Conservation (phyloP, 1,284 basidiomycete species). For the Fomitiporia mediterranea region DNA sequence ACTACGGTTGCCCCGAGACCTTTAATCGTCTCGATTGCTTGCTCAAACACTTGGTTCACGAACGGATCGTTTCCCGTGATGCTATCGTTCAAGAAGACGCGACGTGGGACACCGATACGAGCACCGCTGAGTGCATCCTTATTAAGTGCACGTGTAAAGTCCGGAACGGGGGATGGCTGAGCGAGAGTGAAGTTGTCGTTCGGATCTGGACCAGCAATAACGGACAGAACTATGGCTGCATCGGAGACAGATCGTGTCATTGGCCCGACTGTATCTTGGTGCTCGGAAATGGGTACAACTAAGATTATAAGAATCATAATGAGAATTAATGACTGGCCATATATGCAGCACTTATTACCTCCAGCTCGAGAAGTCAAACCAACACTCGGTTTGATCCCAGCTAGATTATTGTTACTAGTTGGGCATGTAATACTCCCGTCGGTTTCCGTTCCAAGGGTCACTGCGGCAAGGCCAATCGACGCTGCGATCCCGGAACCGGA, state of each 20-base stretch:
- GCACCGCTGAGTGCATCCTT: conserved; percentile 47
- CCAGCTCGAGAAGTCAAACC: conserved; percentile 60
- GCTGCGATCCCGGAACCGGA: conserved; percentile 59
- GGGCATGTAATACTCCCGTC: conserved; percentile 60
- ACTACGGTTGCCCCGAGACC: conserved; percentile 54
- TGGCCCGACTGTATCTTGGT: conserved; percentile 64
- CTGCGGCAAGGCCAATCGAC: conserved; percentile 58
- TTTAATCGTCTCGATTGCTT: conserved; percentile 43
- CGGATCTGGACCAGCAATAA: conserved; percentile 56
- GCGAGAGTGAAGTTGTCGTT: conserved; percentile 59
- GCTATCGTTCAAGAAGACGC: conserved; percentile 41
- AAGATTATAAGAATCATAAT: conserved; percentile 1
- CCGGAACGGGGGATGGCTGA: conserved; percentile 49
- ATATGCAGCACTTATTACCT: conserved; percentile 31
- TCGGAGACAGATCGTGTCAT: conserved; percentile 56
- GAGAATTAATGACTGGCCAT: not conserved
- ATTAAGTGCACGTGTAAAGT: conserved; percentile 50
- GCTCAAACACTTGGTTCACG: conserved; percentile 44
- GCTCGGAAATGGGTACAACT: conserved; percentile 58
- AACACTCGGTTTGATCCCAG: conserved; percentile 58
- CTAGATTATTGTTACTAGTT: conserved; percentile 47
- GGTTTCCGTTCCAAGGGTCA: conserved; percentile 60
- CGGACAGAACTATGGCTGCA: conserved; percentile 51
- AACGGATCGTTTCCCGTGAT: conserved; percentile 40
- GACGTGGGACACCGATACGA: conserved; percentile 54